A percentile compares a stretch with the other conserved stretches of the same genome.
phyloP scores from a whole-genome alignment of 768 basidiomycete genomes.

The Dioszegia aurantiaca region DNA sequence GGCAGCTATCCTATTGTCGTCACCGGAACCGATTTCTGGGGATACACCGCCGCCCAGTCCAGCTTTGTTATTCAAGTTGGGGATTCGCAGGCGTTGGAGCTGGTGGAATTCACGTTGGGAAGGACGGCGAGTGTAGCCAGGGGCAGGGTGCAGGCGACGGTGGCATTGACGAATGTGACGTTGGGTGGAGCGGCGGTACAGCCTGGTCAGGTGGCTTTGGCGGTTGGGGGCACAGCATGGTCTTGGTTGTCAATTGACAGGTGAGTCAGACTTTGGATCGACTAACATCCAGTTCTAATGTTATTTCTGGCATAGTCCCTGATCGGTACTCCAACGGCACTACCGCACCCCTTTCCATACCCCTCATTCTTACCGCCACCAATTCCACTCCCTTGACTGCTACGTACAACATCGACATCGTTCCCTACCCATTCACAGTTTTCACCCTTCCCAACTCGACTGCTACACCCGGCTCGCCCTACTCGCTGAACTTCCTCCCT shows the following conservation, averaged over 20 bases:
- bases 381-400: slow-evolving; percentile 50
- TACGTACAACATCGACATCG: slow-evolving; percentile 62
- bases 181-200: slow-evolving; percentile 65
- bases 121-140: slow-evolving; percentile 58
- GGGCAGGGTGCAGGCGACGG: slow-evolving; percentile 58
- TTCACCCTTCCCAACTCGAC: slow-evolving; percentile 62
- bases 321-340: slow-evolving; percentile 51
- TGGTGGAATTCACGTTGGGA: slow-evolving; percentile 6
- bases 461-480: slow-evolving; percentile 57
- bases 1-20: slow-evolving; percentile 59
- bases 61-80: slow-evolving; percentile 62
- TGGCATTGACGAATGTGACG: slow-evolving; percentile 53
- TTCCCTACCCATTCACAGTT: slow-evolving; percentile 69
- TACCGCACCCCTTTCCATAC: slow-evolving; percentile 52
- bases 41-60: slow-evolving; percentile 65
- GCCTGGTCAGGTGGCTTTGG: slow-evolving; percentile 61
- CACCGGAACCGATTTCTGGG: slow-evolving; percentile 71
- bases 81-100: slow-evolving; percentile 12
- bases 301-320: slow-evolving; percentile 60
- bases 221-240: slow-evolving; percentile 62
- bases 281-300: slow-evolving; percentile 7
- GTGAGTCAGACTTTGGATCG: slow-evolving; percentile 29
- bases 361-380: slow-evolving; percentile 61
- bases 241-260: slow-evolving; percentile 59
- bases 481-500: slow-evolving; percentile 60